A percentile compares a stretch with the other conserved stretches of the same genome.
phyloP scores from a whole-genome alignment of 495 filamentous ascomycete genomes.

The Penicillium atrosanguineum region DNA sequence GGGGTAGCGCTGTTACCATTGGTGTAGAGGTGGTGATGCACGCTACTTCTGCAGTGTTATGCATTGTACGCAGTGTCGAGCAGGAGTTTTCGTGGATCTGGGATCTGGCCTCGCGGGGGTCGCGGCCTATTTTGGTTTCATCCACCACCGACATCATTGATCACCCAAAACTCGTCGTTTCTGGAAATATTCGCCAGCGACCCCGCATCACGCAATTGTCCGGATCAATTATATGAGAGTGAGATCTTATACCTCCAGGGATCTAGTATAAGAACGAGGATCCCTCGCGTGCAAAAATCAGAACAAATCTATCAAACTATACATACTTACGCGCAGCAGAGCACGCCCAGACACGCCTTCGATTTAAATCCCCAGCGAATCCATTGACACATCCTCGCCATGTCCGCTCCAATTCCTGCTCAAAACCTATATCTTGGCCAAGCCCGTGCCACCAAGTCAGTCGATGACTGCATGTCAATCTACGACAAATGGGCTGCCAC shows the following conservation, averaged over 20 bases:
- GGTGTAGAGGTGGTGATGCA: too few relatives aligned
- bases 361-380: not conserved
- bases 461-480: constrained; percentile 33
- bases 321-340: not conserved
- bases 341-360: not conserved
- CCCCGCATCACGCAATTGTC: constrained; percentile 27
- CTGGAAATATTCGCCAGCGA: constrained; percentile 8
- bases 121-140: not conserved
- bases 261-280: constrained; percentile 20
- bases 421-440: constrained; percentile 23
- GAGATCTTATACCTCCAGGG: not conserved
- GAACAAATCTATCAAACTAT: not conserved
- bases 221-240: not conserved
- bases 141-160: constrained; percentile 30
- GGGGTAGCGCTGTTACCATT: too few relatives aligned
- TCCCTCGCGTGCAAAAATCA: not conserved
- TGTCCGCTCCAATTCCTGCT: constrained; percentile 24
- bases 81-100: too few relatives aligned
- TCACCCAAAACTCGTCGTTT: constrained; percentile 13
- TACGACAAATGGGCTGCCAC: constrained; percentile 48
- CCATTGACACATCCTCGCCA: constrained; percentile 10
- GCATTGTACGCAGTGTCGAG: too few relatives aligned
- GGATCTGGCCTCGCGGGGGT: too few relatives aligned
- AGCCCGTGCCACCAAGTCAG: constrained; percentile 24
- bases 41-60: too few relatives aligned